A percentile compares a stretch with the other conserved stretches of the same genome.
Evolutionary conservation across 805 yeast species (phyloP).

Genomic region (Blastobotrys peoriensis): DNA sequence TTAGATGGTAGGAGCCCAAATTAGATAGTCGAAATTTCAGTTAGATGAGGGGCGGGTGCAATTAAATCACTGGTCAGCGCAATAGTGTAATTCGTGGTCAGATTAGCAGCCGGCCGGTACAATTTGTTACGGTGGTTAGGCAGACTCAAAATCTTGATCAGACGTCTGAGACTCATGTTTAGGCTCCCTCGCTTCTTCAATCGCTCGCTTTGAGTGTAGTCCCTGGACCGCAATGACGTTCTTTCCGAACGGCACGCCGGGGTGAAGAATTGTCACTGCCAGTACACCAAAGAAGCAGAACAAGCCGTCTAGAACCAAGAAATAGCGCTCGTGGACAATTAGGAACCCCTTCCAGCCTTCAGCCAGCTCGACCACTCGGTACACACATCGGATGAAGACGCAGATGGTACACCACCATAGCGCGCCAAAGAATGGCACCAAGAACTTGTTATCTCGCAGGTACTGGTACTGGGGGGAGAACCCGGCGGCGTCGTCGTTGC

Average conservation of each 20-base stretch:
- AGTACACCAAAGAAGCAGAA: constrained; percentile 50
- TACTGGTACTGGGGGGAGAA: constrained; percentile 13
- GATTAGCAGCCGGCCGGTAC: too few species aligned
- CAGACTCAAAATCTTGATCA: too few species aligned
- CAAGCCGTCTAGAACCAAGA: constrained; percentile 55
- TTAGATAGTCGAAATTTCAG: too few species aligned
- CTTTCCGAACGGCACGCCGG: constrained; percentile 51
- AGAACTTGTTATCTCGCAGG: constrained; percentile 7
- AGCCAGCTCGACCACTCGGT: constrained; percentile 65
- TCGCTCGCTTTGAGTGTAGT: constrained; percentile 13
- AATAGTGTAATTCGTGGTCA: too few species aligned
- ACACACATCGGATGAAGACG: constrained; percentile 45
- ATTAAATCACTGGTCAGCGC: too few species aligned
- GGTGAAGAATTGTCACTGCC: constrained; percentile 51
- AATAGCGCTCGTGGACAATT: constrained; percentile 53
- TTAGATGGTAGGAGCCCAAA: too few species aligned
- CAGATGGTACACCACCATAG: constrained; percentile 21
- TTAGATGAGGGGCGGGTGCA: too few species aligned
- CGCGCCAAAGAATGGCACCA: constrained; percentile 14
- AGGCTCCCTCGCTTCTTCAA: too few species aligned
- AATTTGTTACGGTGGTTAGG: too few species aligned
- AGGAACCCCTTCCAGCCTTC: constrained; percentile 68
- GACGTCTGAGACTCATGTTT: too few species aligned
- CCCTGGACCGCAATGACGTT: constrained; percentile 22
- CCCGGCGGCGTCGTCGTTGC: background rate